Evolutionary conservation across 2,329 filamentous ascomycete genomes (phyloP).

Genomic region (Alternaria hordeiaustralica): DNA sequence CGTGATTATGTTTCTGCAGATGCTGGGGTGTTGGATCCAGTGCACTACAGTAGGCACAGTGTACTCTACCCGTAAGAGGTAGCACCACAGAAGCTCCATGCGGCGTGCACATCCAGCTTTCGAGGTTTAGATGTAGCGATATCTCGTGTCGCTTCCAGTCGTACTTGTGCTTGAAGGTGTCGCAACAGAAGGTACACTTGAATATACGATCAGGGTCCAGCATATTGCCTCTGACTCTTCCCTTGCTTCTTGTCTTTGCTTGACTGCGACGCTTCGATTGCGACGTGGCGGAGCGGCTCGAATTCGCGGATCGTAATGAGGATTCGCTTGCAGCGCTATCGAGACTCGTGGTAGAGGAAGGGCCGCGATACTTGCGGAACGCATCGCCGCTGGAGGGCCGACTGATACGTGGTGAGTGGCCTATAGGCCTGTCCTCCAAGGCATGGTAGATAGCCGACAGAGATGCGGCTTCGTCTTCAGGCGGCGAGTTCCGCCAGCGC

Average conservation of each 20-base stretch:
- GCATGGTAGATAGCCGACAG: slow-evolving; percentile 68
- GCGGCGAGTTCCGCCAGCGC: slow-evolving; percentile 70
- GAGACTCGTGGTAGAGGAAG: slow-evolving; percentile 53
- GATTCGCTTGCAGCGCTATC: slow-evolving; percentile 53
- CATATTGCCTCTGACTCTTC: slow-evolving; percentile 9
- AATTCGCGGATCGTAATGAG: slow-evolving; percentile 57
- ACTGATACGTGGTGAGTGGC: slow-evolving; percentile 27
- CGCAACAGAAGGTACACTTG: slow-evolving; percentile 41
- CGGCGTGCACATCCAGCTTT: slow-evolving; percentile 59
- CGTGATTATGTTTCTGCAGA: slow-evolving; percentile 63
- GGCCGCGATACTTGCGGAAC: slow-evolving; percentile 47
- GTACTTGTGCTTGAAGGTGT: slow-evolving; percentile 38
- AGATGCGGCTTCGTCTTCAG: slow-evolving; percentile 69
- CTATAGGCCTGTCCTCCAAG: slow-evolving; percentile 44
- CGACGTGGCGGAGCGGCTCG: slow-evolving; percentile 46
- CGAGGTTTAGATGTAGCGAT: slow-evolving; percentile 34
- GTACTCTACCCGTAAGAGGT: slow-evolving; percentile 58
- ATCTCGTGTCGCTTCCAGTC: slow-evolving; percentile 40
- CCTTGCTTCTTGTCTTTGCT: slow-evolving; percentile 10
- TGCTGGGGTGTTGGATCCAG: slow-evolving; percentile 61
- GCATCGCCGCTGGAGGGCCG: slow-evolving; percentile 21
- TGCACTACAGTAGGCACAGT: slow-evolving; percentile 63
- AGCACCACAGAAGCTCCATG: slow-evolving; percentile 60
- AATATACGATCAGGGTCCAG: slow-evolving; percentile 25
- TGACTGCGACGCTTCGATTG: slow-evolving; percentile 50